Evolutionary conservation across 345 rosid species (phyloP).

Genomic region (Garcia nutans): DNA sequence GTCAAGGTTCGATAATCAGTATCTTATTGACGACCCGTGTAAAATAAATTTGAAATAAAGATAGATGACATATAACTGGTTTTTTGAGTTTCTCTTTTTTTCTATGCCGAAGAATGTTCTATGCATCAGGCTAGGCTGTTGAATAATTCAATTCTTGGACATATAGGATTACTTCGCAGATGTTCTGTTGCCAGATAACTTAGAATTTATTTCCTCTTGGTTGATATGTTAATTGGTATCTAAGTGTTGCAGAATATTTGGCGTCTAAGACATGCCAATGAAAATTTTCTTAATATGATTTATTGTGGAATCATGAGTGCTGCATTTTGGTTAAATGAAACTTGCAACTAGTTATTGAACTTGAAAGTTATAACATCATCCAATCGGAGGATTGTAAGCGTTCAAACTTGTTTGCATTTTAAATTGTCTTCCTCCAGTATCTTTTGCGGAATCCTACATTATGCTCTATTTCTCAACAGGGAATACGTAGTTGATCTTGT

Average conservation of each 20-base stretch:
- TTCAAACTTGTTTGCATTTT: not conserved
- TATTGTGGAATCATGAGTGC: not conserved
- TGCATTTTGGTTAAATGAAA: not conserved
- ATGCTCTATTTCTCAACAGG: slow-evolving; percentile 44
- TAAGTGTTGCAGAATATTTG: not conserved
- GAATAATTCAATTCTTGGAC: not conserved
- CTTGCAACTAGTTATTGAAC: not conserved
- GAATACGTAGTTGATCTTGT: slow-evolving; percentile 96
- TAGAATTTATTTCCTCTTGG: not conserved
- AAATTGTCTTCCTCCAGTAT: not conserved
- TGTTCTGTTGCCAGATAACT: not conserved
- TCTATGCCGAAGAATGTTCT: not conserved
- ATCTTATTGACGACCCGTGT: not conserved
- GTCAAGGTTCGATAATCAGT: slow-evolving; percentile 48
- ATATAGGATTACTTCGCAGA: not conserved
- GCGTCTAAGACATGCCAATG: not conserved
- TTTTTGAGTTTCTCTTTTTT: not conserved
- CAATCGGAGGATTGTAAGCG: not conserved
- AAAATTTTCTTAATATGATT: not conserved
- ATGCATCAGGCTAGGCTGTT: not conserved
- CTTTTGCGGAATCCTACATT: slow-evolving; percentile 11
- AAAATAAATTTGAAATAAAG: not conserved
- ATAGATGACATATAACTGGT: not conserved
- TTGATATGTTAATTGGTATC: not conserved
- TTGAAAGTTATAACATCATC: not conserved